Conservation (phyloP, 345 rosid genomes). For the Brassica rapa region DNA sequence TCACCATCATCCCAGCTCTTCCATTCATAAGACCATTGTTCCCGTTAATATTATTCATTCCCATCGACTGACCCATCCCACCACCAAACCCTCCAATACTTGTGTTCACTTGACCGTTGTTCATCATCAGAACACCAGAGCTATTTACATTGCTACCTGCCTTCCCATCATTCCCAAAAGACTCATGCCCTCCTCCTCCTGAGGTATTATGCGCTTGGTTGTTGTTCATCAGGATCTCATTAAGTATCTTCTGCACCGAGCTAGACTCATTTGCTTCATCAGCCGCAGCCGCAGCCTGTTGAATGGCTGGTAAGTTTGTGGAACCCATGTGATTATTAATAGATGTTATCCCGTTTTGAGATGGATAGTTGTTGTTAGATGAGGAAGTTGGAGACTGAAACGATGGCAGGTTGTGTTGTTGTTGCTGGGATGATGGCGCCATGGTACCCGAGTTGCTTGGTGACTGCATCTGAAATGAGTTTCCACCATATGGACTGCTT, state of each 20-base stretch:
- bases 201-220: conserved; percentile 53
- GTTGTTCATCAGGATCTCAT: conserved; percentile 65
- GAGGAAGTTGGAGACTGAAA: conserved; percentile 79
- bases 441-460: conserved; percentile 77
- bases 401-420: conserved; percentile 53
- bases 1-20: conserved; percentile 60
- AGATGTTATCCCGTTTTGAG: conserved; percentile 54
- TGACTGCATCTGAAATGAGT: conserved; percentile 69
- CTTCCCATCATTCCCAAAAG: conserved; percentile 55
- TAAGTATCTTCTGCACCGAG: conserved; percentile 85
- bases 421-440: conserved; percentile 46
- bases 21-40: conserved; percentile 61
- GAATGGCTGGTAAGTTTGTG: conserved; percentile 43
- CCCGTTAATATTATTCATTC: conserved; percentile 27
- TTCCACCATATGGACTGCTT: conserved; percentile 78
- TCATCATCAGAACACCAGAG: conserved; percentile 56
- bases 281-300: conserved; percentile 56
- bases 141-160: conserved; percentile 51
- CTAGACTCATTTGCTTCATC: conserved; percentile 74
- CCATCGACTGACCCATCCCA: conserved; percentile 43
- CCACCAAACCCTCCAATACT: conserved; percentile 47
- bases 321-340: conserved; percentile 55
- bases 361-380: conserved; percentile 52
- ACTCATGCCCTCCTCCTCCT: conserved; percentile 49
- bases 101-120: conserved; percentile 44